A percentile compares a stretch with the other conserved stretches of the same genome.
Evolutionary conservation across 1,139 yeast species (phyloP).

Genomic region (Pneumocystis jirovecii): DNA sequence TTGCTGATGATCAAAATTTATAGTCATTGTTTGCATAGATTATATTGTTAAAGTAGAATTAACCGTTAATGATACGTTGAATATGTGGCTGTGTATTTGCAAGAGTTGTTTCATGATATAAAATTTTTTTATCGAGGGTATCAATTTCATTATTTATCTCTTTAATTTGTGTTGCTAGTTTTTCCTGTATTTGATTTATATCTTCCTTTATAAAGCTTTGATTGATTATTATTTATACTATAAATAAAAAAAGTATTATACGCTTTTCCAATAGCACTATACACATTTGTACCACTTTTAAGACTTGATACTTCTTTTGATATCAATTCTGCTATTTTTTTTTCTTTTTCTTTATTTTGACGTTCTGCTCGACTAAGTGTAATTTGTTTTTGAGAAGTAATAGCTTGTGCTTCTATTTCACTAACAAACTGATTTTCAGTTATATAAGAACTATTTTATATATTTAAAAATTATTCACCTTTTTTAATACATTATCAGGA

Average conservation of each 20-base stretch:
- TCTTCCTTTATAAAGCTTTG: not conserved
- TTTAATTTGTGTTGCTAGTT: not conserved
- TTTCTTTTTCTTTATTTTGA: not conserved
- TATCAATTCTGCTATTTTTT: not conserved
- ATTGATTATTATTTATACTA: not conserved
- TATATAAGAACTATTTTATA: not conserved
- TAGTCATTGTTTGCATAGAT: not conserved
- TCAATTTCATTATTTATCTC: not conserved
- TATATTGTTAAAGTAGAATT: not conserved
- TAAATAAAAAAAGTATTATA: not conserved
- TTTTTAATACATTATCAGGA: not conserved
- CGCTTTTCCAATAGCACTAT: not conserved
- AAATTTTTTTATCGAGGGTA: not conserved
- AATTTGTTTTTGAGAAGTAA: not conserved
- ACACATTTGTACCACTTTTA: not conserved
- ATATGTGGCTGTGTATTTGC: not conserved
- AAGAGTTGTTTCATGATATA: not conserved
- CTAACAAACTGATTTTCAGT: not conserved
- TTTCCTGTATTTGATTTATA: not conserved
- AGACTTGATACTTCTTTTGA: not conserved
- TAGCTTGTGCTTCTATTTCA: not conserved
- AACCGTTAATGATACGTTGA: not conserved
- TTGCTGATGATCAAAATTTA: not conserved
- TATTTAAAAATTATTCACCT: not conserved
- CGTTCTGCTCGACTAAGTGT: not conserved